Percentiles rank a stretch among this genome's conserved stretches.
Evolutionary conservation across 805 yeast genomes (phyloP).

Genomic region (Candida sonorensis): DNA sequence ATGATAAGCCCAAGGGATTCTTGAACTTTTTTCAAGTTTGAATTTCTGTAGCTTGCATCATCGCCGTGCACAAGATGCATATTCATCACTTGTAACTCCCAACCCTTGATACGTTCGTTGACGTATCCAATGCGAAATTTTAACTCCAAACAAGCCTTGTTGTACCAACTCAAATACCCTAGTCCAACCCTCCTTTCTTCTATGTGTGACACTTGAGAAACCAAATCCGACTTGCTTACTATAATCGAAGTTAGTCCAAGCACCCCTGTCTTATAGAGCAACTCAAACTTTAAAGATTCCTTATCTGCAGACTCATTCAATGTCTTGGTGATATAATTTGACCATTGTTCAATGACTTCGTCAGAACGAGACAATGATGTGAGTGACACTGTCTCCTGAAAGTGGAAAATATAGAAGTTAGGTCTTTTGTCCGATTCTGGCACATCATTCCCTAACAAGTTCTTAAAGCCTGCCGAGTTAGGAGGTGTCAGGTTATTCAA

Average conservation of each 20-base stretch:
- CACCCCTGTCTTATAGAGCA: constrained; percentile 39
- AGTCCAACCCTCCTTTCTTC: constrained; percentile 43
- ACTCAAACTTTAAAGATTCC: constrained; percentile 6
- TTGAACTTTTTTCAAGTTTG: constrained; percentile 13
- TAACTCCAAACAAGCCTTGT: constrained; percentile 51
- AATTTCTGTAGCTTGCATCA: constrained; percentile 11
- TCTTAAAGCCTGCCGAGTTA: too few relatives aligned
- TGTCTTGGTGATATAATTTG: constrained; percentile 14
- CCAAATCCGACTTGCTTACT: constrained; percentile 28
- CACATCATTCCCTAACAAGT: too few relatives aligned
- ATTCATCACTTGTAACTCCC: constrained; percentile 33
- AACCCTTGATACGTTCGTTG: constrained; percentile 27
- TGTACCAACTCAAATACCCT: constrained; percentile 55
- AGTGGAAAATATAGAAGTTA: constrained; percentile 36
- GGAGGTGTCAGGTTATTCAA: too few relatives aligned
- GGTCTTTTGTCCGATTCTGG: too few relatives aligned
- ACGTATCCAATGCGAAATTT: constrained; percentile 35
- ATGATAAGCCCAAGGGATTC: constrained; percentile 7
- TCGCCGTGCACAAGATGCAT: constrained; percentile 51
- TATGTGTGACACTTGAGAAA: constrained; percentile 33
- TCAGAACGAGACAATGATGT: constrained; percentile 35
- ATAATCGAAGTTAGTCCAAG: constrained; percentile 46
- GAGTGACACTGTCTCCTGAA: constrained; percentile 47
- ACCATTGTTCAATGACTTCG: constrained; percentile 29
- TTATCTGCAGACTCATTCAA: constrained; percentile 23